Conservation (phyloP, 306 rosid species). For the peach (Prunus persica) region DNA sequence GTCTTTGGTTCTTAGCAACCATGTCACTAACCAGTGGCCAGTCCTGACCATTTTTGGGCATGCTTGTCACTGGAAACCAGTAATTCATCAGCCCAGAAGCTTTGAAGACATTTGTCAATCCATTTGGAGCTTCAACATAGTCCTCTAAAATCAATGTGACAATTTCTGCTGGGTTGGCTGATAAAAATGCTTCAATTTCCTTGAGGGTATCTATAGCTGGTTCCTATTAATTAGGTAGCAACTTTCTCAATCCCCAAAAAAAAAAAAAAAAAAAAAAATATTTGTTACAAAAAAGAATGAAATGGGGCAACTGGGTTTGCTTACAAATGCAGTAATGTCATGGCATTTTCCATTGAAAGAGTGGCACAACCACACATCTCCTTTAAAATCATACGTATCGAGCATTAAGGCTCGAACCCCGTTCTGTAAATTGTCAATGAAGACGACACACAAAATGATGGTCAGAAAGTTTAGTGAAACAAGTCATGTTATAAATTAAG, state of each 20-base stretch:
- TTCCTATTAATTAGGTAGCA: constrained; percentile 34
- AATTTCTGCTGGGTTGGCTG: constrained; percentile 66
- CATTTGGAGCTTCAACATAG: constrained; percentile 74
- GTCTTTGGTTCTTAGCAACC: constrained; percentile 76
- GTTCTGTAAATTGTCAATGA: constrained; percentile 36
- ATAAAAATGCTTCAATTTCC: constrained; percentile 69
- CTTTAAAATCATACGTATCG: constrained; percentile 78
- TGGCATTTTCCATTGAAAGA: constrained; percentile 68
- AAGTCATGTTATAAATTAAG: too few relatives aligned
- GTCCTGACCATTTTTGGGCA: constrained; percentile 72
- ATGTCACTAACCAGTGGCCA: constrained; percentile 86
- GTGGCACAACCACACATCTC: constrained; percentile 88
- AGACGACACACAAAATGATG: background rate
- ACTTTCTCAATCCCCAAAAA: background rate
- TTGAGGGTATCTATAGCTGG: constrained; percentile 68
- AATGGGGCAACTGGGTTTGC: constrained; percentile 19
- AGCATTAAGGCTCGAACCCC: constrained; percentile 83
- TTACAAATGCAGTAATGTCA: constrained; percentile 78
- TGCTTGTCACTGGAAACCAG: constrained; percentile 71
- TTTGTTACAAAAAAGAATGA: background rate
- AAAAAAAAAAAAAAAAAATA: background rate
- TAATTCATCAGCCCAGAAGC: constrained; percentile 66
- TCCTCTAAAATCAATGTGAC: constrained; percentile 89
- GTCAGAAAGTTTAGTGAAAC: background rate
- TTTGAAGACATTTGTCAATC: constrained; percentile 68